Evolutionary conservation across 768 basidiomycete species (phyloP), one percentile per base, ranked within the genome.

Genomic region (Punctularia strigosozonata): DNA sequence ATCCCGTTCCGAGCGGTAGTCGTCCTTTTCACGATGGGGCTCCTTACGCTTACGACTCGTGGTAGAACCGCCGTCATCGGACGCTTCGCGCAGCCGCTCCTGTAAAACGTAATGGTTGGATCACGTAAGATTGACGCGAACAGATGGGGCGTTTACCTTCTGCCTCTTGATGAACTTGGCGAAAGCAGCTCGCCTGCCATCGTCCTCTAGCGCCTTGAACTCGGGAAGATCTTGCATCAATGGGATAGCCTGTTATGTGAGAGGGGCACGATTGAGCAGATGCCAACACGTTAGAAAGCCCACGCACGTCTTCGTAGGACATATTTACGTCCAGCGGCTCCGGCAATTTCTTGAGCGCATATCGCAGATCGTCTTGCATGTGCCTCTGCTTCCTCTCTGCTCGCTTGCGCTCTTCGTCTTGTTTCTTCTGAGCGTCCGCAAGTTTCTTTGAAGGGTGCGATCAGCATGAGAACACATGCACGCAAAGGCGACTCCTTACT

Each of bases 361-460:
- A 95, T 5, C 95, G 80, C 25, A 99, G 66, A 52, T 98, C 95
- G 58, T 99, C 95, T 51, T 95, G 88, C 45, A 89, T 60, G 56
- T 94, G 85, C 20, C 92, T 73, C 42, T 81, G 77, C 50, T 72
- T 79, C 41, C 90, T 71, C 59, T 98, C 95, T 1, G 77, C 62
- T 25, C 89, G 74, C n/a, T 80, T 69, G 55, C 77, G 86, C 56
- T 97, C 95, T 13, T 90, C 86, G 2, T 82, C 81, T 25, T 83
- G 80, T 45, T 79, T 79, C 57, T 77, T 82, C 30, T 75, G 43
- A 10, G 82, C 81, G 40, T 68, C 68, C 6, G 77, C 75, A 38
- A 75, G 82, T 17, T 97, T 53, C 91, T 95, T 47, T 6, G 40
- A 19, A 14, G 28, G 22, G 43, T 37, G 32, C 37, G 42, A 33